Evolutionary conservation across 305 asterid genomes (phyloP).

Genomic region (Solanum chacoense): DNA sequence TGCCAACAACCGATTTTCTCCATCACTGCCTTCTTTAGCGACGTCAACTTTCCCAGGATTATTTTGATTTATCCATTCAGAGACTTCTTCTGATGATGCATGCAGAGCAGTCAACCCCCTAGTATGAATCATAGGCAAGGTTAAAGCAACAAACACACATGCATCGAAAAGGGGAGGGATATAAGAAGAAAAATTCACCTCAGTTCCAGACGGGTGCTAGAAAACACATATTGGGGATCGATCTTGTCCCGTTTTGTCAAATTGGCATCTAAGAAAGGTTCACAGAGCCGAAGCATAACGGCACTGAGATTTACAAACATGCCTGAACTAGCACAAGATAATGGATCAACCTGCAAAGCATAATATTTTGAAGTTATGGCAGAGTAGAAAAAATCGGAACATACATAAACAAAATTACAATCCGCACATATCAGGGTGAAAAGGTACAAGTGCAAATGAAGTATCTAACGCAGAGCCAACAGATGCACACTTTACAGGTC

Average conservation of each 20-base stretch:
- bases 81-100: constrained; percentile 89
- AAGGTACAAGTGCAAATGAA: background rate
- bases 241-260: constrained; percentile 82
- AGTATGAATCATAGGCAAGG: background rate
- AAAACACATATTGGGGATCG: constrained; percentile 72
- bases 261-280: constrained; percentile 86
- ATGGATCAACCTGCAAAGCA: constrained; percentile 67
- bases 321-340: constrained; percentile 96
- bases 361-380: background rate
- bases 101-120: constrained; percentile 92
- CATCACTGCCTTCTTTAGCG: constrained; percentile 28
- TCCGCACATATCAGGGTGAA: background rate
- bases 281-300: constrained; percentile 85
- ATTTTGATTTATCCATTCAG: constrained; percentile 55
- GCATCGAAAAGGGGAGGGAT: background rate
- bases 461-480: background rate
- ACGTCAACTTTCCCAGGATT: constrained; percentile 29
- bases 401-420: background rate
- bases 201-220: constrained; percentile 59
- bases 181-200: constrained; percentile 32
- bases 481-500: background rate
- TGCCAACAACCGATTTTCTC: constrained; percentile 42
- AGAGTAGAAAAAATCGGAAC: background rate
- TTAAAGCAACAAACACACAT: background rate
- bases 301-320: constrained; percentile 97